A percentile compares a stretch with the other conserved stretches of the same genome.
These are phyloP conservation scores for Leccinum olivaceopallidum DNA, from an alignment of 768 basidiomycete species.

Conservation along the genomic window DNA sequence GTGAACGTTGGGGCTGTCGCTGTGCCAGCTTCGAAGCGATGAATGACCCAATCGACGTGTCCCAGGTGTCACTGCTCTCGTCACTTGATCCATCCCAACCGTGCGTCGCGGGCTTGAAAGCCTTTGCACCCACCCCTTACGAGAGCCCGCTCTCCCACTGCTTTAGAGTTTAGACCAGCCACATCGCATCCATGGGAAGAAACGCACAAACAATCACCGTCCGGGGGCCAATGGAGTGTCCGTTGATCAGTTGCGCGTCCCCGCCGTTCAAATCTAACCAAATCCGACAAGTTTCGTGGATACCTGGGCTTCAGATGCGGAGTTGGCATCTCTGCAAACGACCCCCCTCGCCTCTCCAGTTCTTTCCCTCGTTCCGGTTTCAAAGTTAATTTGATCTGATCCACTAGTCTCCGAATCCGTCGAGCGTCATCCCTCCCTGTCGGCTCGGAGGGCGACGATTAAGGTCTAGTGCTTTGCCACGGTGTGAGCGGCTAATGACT, in stretches of 20 bases:
- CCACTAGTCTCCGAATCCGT: not conserved
- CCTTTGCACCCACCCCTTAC: conserved; percentile 16
- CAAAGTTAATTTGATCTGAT: not conserved
- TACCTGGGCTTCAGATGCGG: not conserved
- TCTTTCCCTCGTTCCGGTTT: conserved; percentile 2
- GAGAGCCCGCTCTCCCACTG: conserved; percentile 20
- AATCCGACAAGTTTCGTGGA: conserved; percentile 11
- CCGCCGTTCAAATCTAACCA: conserved; percentile 22
- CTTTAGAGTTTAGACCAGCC: conserved; percentile 16
- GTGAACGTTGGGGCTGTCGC: not conserved
- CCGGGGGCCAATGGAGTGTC: not conserved
- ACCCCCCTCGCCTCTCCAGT: not conserved
- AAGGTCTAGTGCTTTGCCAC: not conserved
- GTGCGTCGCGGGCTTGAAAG: not conserved
- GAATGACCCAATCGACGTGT: conserved; percentile 1
- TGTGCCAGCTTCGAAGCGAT: not conserved
- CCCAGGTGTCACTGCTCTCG: not conserved
- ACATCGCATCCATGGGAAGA: conserved; percentile 20
- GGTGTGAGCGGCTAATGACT: not conserved
- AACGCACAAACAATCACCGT: conserved; percentile 5
- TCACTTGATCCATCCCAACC: not conserved
- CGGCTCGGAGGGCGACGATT: not conserved
- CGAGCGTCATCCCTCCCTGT: not conserved
- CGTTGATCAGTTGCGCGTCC: not conserved
- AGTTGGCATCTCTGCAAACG: conserved; percentile 6